These are phyloP conservation scores for Phytopythium sindhum DNA, from an alignment of 352 stramenopile genomes.

Conservation along the genomic window DNA sequence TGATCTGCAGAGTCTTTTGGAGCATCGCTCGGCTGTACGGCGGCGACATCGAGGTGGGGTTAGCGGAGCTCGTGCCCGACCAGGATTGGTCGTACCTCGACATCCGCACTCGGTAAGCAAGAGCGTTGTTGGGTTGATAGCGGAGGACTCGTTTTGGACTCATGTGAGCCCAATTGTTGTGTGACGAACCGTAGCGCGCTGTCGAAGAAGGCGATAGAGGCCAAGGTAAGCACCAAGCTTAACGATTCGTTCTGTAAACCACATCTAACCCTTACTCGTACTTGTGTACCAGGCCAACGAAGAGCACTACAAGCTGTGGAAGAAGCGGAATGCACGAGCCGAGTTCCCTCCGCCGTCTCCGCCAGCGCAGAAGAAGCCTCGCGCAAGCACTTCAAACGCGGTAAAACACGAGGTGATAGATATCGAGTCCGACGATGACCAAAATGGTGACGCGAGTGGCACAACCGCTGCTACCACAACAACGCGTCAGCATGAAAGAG, in stretches of 20 bases:
- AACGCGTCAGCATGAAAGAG: neutral
- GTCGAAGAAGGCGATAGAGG: constrained; percentile 77
- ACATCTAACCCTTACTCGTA: neutral
- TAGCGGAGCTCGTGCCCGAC: constrained; percentile 67
- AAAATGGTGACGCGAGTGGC: neutral
- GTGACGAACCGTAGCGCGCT: constrained; percentile 28
- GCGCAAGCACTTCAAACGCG: neutral
- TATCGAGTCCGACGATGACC: neutral
- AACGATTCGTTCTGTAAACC: neutral
- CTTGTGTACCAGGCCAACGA: constrained; percentile 52
- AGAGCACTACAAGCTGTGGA: constrained; percentile 67
- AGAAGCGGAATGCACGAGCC: constrained; percentile 19
- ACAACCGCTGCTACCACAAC: neutral
- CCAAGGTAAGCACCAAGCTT: constrained; percentile 34
- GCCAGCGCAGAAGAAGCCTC: constrained; percentile 1
- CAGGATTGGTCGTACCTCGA: constrained; percentile 86
- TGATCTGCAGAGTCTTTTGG: constrained; percentile 69
- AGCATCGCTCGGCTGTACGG: constrained; percentile 74
- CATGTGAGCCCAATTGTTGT: constrained; percentile 5
- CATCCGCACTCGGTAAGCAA: constrained; percentile 50
- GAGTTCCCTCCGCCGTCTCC: constrained; percentile 1
- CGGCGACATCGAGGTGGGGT: constrained; percentile 61
- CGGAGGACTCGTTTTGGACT: constrained; percentile 6
- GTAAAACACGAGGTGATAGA: constrained; percentile 3
- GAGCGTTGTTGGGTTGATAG: neutral